Base-by-base conservation (phyloP, 768 basidiomycete species). In the Lenzites betulinus region DNA sequence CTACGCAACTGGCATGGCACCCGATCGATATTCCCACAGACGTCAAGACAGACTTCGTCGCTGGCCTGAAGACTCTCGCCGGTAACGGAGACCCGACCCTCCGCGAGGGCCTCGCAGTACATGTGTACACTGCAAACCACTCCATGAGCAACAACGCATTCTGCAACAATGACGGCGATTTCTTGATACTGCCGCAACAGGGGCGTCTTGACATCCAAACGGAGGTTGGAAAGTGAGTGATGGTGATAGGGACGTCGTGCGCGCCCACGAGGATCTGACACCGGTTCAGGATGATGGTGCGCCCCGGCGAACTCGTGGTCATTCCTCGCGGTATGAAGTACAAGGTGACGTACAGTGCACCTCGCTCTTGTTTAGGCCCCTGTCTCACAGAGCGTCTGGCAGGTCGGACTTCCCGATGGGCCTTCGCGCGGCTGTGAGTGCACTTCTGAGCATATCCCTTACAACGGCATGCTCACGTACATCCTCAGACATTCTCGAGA, bases 201-300 rank as follows among this genome's bases (percentile, higher is more conserved):
- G 87, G 87, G 4, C 77, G 85, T 13, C 72, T 89, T 60, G 86
- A 88, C 67, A 81, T 89, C 44, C 86, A 86, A 70, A 88, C 87
- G 1, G 87, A 89, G 70, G 81, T 85, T 61, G 87, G 87, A 53
- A 83, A 79, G 85, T 86, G 64, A 65, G 83, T 75, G 12, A 12
- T 38, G 18, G 83, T 75, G 12, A 12, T 38, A 16, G 15, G 6
- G 7, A 23, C 25, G 5, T 3, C 6, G 12, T 16, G 28, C 25
- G 2, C 18, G 13, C 3, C 28, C 2, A 33, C 12, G 42, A 23
- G 22, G 0, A 42, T 11, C 49, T 11, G n/a, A 54, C 9, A 6
- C 7, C 49, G 11, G 54, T 20, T 18, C 36, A 86, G 84, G 64
- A 57, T 88, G 60, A 85, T 86, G 85, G 84, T 81, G 12, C 71